phyloP scores from a whole-genome alignment of 208 protist species.

The Porcisia hertigi region DNA sequence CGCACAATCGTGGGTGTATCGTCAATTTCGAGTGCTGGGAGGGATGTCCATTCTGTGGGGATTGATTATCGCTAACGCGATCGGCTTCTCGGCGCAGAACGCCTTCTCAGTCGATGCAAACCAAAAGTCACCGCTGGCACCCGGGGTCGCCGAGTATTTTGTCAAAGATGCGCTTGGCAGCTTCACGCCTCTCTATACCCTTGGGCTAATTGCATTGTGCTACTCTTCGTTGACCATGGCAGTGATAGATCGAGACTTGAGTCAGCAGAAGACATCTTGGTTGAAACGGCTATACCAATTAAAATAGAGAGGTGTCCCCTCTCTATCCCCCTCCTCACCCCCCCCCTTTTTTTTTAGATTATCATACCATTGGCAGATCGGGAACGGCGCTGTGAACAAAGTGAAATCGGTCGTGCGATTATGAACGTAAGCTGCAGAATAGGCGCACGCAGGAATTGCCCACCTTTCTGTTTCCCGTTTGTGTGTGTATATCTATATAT shows the following conservation, averaged over 20 bases:
- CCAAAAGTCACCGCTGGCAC: no score
- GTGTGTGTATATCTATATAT: no score
- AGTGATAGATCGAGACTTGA: slow-evolving; percentile 19
- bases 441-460: no score
- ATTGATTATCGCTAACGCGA: slow-evolving; percentile 64
- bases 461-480: no score
- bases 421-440: no score
- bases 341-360: no score
- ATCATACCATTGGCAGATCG: no score
- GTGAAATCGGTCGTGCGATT: no score
- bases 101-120: no score
- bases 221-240: neutral
- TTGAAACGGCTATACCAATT: slow-evolving; percentile 15
- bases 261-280: neutral
- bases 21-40: slow-evolving; percentile 27
- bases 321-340: no score
- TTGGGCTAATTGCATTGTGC: neutral
- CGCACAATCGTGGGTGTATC: slow-evolving; percentile 15
- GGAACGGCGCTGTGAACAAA: no score
- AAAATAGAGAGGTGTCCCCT: neutral
- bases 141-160: no score
- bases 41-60: slow-evolving; percentile 37
- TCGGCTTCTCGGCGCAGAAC: slow-evolving; percentile 33
- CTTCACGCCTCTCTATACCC: neutral
- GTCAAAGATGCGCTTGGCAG: neutral